Evolutionary conservation across 805 yeast species (phyloP), one percentile per base, ranked within the genome.

Genomic region (Kluyveromyces starmeri): DNA sequence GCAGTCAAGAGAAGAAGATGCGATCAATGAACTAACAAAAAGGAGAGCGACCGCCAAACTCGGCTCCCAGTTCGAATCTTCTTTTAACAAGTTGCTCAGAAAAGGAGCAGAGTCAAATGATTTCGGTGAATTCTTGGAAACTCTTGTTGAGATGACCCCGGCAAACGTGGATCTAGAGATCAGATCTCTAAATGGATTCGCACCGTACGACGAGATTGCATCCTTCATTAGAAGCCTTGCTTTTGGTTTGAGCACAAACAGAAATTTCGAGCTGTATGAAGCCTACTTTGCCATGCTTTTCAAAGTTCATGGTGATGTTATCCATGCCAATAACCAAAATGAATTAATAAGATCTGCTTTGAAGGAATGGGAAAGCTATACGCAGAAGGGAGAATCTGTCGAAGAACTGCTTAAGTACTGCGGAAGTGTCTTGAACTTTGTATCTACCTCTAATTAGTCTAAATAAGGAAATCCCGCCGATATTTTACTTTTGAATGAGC

Each of bases 151-250:
- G 2, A 68, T 83, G 23, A 68, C 95, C 0, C 95, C 96, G 4
- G 68, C 95, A 2, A 59, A 71, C 2, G 68, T 85, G 17, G 97
- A 92, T 54, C 58, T 92, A 38, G 99, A 92, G 57, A 75, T 92
- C 38, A 75, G 94, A 48, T 80, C 96, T 2, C 57, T 92, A 42
- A 71, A 75, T 45, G 55, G 79, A 2, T 61, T 68, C 32, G 75
- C 78, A 14, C 94, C 94, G 11, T 71, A 73, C 36, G 51, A 59
- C 8, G 96, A 89, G 60, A 55, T 86, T 46, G 52, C 69, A 1
- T 56, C 64, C 41, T 85, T 89, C 44, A 64, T 86, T 10, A 58
- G 65, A n/a, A 88, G 94, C 0, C 51, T 92, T 44, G 64, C 71
- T 3, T 58, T 55, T 29, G 94, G 89, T 2, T 53, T 83, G 29